Evolutionary conservation across 805 yeast species (phyloP).

Genomic region (Wickerhamiella dianesei): DNA sequence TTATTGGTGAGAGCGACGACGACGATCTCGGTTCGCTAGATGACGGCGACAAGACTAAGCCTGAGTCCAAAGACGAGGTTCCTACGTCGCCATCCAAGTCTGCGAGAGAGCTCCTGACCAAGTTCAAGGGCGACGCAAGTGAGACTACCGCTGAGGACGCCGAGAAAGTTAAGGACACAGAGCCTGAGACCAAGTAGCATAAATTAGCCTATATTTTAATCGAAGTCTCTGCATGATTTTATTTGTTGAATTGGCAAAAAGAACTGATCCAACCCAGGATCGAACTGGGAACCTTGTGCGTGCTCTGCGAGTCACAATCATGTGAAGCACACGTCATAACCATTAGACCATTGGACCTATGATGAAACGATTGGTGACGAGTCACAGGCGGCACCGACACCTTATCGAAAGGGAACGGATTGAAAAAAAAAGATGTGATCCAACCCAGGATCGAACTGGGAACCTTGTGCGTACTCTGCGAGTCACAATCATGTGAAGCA

Average conservation of each 20-base stretch:
- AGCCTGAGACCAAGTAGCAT: neutral
- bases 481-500: neutral
- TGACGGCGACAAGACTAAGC: conserved; percentile 12
- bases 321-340: conserved; percentile 1
- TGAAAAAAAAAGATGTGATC: neutral
- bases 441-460: neutral
- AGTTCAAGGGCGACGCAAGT: neutral
- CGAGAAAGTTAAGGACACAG: neutral
- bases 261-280: neutral
- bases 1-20: conserved; percentile 22
- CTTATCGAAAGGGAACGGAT: neutral
- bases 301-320: neutral
- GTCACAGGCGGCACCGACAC: neutral
- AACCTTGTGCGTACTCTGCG: neutral
- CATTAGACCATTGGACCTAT: conserved; percentile 1
- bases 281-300: conserved; percentile 1
- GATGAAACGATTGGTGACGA: neutral
- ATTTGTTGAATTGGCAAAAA: neutral
- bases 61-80: conserved; percentile 1
- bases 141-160: neutral
- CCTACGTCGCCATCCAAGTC: neutral
- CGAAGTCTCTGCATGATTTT: too few relatives aligned
- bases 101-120: neutral
- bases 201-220: too few relatives aligned
- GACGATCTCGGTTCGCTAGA: conserved; percentile 15